Evolutionary conservation across 441 rosid species (phyloP).

Genomic region (Gossypium gossypioides): DNA sequence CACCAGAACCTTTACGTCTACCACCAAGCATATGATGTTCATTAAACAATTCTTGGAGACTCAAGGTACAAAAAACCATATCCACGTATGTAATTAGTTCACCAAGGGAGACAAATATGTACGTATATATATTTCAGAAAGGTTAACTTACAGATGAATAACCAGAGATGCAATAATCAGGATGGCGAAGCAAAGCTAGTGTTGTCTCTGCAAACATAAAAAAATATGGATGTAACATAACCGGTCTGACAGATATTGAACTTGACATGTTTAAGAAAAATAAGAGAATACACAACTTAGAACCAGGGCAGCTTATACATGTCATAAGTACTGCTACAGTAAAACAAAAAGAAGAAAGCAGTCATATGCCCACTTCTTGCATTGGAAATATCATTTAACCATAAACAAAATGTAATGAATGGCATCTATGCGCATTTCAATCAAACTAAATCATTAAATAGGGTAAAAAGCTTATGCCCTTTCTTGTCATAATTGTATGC

Average conservation of each 20-base stretch:
- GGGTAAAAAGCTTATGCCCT: constrained; percentile 3
- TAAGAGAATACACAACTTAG: not conserved
- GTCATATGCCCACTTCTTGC: not conserved
- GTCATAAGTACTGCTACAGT: not conserved
- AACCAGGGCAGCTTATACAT: not conserved
- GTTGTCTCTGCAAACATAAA: constrained; percentile 55
- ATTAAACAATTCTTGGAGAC: not conserved
- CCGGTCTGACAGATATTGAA: not conserved
- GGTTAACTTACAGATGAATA: constrained; percentile 70
- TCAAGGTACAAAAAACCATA: not conserved
- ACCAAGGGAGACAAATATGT: not conserved
- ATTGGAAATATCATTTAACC: not conserved
- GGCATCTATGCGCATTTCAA: not conserved
- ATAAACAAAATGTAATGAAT: not conserved
- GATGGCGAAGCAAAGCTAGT: constrained; percentile 77
- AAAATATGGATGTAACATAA: not conserved
- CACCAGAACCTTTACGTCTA: not conserved
- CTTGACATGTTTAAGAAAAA: constrained; percentile 1
- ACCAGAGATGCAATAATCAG: constrained; percentile 88
- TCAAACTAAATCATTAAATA: not conserved
- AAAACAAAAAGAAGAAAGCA: not conserved
- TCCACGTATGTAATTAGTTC: not conserved
- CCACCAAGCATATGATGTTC: not conserved
- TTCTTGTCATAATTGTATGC: not conserved
- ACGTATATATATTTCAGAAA: not conserved